Evolutionary conservation across 2,329 filamentous ascomycete species (phyloP).

Genomic region (Epichloe sylvatica): DNA sequence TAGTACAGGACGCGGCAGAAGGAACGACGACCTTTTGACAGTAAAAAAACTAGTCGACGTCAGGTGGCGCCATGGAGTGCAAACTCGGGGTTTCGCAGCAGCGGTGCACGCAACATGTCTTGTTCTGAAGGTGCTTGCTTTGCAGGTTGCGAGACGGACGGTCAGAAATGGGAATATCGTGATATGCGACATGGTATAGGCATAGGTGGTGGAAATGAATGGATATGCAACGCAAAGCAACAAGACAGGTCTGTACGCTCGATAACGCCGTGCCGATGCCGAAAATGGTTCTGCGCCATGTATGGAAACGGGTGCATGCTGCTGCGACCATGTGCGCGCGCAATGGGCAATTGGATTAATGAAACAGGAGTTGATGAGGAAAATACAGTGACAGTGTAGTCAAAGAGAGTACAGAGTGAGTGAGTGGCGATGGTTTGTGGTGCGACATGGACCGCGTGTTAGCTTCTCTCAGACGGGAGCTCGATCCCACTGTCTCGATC

Average conservation of each 20-base stretch:
- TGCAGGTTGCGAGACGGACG: no score
- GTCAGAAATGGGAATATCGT: no score
- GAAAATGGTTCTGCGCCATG: not conserved
- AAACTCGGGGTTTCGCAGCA: no score
- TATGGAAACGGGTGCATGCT: not conserved
- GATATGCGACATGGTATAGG: no score
- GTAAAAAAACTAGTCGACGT: no score
- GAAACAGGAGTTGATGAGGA: not conserved
- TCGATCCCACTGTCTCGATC: slow-evolving; percentile 42
- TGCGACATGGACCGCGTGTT: slow-evolving; percentile 1
- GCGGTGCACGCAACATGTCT: no score
- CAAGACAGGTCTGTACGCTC: not conserved
- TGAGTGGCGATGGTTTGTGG: slow-evolving; percentile 1
- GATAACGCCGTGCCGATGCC: not conserved
- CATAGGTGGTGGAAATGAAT: not conserved
- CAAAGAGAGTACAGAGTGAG: not conserved
- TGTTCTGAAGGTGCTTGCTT: no score
- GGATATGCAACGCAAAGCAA: not conserved
- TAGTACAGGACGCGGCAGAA: not conserved
- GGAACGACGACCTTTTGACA: not conserved
- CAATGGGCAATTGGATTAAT: not conserved
- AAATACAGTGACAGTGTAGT: not conserved
- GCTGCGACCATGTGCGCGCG: slow-evolving; percentile 3
- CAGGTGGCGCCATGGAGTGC: no score
- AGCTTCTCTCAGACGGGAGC: slow-evolving; percentile 27